Percentiles rank a stretch among this genome's conserved stretches.
These are phyloP conservation scores for Cryptosporidium tyzzeri DNA, from an alignment of 169 alveolate species.

Conservation along the genomic window DNA sequence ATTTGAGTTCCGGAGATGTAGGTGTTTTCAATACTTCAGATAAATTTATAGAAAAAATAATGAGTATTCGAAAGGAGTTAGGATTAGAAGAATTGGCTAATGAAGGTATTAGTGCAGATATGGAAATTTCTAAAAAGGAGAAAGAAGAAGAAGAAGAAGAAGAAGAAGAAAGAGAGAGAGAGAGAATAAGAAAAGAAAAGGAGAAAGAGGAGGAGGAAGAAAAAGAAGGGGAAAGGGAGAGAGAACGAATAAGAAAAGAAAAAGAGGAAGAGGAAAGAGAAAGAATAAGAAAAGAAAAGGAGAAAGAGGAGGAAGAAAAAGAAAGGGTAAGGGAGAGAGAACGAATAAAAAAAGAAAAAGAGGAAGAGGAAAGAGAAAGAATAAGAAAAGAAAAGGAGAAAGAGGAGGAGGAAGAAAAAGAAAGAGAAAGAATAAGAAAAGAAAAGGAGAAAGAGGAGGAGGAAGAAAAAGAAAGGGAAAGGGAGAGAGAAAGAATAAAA, in stretches of 20 bases:
- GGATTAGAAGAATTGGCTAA: constrained; percentile 28
- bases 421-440: background rate
- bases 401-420: background rate
- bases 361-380: background rate
- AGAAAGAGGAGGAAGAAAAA: background rate
- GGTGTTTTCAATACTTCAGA: constrained; percentile 10
- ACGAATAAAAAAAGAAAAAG: background rate
- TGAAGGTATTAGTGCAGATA: background rate
- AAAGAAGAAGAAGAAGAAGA: background rate
- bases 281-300: background rate
- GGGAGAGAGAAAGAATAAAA: background rate
- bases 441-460: background rate
- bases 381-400: background rate
- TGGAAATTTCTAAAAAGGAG: background rate
- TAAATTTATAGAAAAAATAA: background rate
- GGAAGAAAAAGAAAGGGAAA: background rate
- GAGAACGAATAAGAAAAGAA: constrained; percentile 13
- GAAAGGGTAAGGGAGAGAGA: too few species aligned
- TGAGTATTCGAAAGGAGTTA: constrained; percentile 31
- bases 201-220: background rate
- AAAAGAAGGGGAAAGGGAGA: background rate
- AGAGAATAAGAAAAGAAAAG: too few species aligned
- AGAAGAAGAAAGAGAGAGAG: background rate
- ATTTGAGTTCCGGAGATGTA: constrained; percentile 1
- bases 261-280: background rate